phyloP scores from a whole-genome alignment of 768 basidiomycete genomes.

The Hericium erinaceus region DNA sequence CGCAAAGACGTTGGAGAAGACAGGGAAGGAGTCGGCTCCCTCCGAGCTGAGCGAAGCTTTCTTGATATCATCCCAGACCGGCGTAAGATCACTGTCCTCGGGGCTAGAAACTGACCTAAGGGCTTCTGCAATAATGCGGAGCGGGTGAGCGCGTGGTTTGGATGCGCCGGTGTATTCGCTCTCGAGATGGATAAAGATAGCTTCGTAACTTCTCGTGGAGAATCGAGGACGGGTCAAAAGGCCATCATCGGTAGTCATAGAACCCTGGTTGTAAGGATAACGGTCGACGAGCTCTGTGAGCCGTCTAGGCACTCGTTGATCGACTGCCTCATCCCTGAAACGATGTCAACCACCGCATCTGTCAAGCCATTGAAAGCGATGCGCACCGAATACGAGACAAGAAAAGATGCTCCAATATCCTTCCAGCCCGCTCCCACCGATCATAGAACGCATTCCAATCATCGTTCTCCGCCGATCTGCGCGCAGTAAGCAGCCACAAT shows the following conservation, averaged over 20 bases:
- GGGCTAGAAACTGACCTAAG: slow-evolving; percentile 34
- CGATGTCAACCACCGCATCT: neutral
- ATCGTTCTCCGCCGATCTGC: slow-evolving; percentile 38
- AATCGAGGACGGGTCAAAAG: slow-evolving; percentile 58
- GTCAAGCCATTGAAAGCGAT: neutral
- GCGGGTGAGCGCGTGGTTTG: slow-evolving; percentile 39
- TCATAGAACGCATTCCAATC: slow-evolving; percentile 60
- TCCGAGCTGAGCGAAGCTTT: slow-evolving; percentile 27
- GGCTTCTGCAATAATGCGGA: slow-evolving; percentile 55
- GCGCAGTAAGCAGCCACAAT: slow-evolving; percentile 55
- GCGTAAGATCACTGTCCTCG: slow-evolving; percentile 25
- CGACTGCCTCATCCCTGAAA: slow-evolving; percentile 47
- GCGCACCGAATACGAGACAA: slow-evolving; percentile 60
- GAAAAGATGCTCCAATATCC: slow-evolving; percentile 71
- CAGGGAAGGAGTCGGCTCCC: slow-evolving; percentile 24
- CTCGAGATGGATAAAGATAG: slow-evolving; percentile 59
- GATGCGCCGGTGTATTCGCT: slow-evolving; percentile 30
- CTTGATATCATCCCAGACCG: slow-evolving; percentile 50
- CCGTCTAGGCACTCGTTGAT: slow-evolving; percentile 54
- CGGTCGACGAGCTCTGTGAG: slow-evolving; percentile 59
- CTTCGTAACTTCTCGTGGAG: slow-evolving; percentile 54
- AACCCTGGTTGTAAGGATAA: slow-evolving; percentile 50
- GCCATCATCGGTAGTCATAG: slow-evolving; percentile 25
- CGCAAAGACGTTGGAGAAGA: slow-evolving; percentile 45
- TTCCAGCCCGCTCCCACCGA: slow-evolving; percentile 66